Conservation (phyloP, 805 yeast genomes). For the Monosporozyma siamensis region DNA sequence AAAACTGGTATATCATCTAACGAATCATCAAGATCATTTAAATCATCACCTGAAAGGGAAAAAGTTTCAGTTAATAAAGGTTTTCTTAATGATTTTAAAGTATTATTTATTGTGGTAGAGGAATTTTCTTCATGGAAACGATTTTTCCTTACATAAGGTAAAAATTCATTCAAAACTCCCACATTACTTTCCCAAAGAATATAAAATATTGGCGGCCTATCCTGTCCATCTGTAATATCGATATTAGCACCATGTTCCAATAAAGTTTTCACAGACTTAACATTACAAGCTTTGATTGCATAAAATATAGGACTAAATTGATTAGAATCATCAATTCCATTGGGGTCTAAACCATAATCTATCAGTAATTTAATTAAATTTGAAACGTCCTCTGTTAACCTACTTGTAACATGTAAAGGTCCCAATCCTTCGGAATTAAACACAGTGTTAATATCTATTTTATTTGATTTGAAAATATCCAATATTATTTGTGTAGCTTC, state of each 20-base stretch:
- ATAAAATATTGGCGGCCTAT: slow-evolving; percentile 71
- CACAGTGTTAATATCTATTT: slow-evolving; percentile 4
- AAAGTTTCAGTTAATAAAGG: not conserved
- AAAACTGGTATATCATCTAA: slow-evolving; percentile 72
- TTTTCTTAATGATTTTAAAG: slow-evolving; percentile 1
- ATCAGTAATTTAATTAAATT: slow-evolving; percentile 55
- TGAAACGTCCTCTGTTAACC: slow-evolving; percentile 61
- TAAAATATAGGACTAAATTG: slow-evolving; percentile 93
- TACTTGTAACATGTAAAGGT: slow-evolving; percentile 82
- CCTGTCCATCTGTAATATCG: slow-evolving; percentile 64
- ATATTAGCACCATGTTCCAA: slow-evolving; percentile 67
- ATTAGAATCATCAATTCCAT: slow-evolving; percentile 73
- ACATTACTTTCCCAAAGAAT: slow-evolving; percentile 94
- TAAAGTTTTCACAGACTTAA: slow-evolving; percentile 56
- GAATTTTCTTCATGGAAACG: not conserved
- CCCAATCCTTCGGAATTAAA: slow-evolving; percentile 81
- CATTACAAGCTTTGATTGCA: slow-evolving; percentile 79
- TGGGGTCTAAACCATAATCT: slow-evolving; percentile 65
- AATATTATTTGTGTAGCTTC: slow-evolving; percentile 59
- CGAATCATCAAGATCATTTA: slow-evolving; percentile 22
- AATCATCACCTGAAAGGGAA: slow-evolving; percentile 14
- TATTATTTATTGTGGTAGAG: slow-evolving; percentile 3
- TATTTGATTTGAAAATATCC: slow-evolving; percentile 18
- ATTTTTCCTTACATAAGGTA: slow-evolving; percentile 16
- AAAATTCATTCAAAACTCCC: slow-evolving; percentile 61